Base-by-base conservation (phyloP, 352 stramenopile species). In the Globisporangium okanoganense region DNA sequence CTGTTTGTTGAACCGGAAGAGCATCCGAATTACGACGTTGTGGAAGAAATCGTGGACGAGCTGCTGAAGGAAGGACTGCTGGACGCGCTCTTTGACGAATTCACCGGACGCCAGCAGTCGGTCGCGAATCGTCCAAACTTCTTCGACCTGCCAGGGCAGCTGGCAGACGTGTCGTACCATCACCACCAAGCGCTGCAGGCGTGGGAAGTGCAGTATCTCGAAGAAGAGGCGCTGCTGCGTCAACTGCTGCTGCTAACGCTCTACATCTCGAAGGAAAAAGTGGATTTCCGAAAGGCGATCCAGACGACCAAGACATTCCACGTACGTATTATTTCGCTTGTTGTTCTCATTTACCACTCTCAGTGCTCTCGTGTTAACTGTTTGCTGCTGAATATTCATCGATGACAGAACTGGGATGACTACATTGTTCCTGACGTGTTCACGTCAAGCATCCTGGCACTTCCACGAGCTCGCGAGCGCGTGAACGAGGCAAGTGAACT, bases 121-220 rank as follows among this genome's bases (percentile, higher is more conserved):
- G 65, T 67, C 35, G 60, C 66, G 16, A 43, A 51, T 31, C 67
- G 71, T 7, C 78, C 78, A 0, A 65, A 60, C 18, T 76, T 90
- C 33, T 66, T 62, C 16, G 65, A 68, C 2, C 69, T 81, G 12
- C 56, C 73, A 0, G 51, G 44, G 1, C 61, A 54, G 14, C 13
- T 53, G 36, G 38, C 14, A 5, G 38, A 35, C n/a, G 43, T 41
- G 20, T 49, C 48, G 22, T 29, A 35, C n/a, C 61, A 78, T 16
- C 65, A 65, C 29, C 48, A 57, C 10, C 35, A 68, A 16, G 79
- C 79, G 13, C 73, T 81, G 40, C 68, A 71, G 33, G 31, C 47
- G 20, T 89, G 79, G 77, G 79, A 89, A 52, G 50, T 79, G 43
- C 82, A 91, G 60, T 61, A 88, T 14, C 52, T 89, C 9, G 44